Evolutionary conservation across 2,329 filamentous ascomycete species (phyloP), one percentile per base, ranked within the genome.

Genomic region (Blastomyces percursus): DNA sequence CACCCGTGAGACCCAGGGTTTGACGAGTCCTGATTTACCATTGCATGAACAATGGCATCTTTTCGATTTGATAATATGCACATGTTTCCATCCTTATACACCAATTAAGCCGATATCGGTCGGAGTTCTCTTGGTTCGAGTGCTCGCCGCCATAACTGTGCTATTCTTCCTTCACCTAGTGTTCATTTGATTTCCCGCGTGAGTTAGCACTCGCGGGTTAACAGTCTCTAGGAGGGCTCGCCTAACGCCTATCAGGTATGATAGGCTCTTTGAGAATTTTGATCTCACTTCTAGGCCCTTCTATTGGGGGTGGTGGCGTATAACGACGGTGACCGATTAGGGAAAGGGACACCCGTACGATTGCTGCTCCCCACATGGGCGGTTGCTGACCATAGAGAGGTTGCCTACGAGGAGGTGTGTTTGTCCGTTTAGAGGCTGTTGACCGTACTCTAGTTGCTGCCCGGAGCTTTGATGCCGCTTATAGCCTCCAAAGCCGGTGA

Each of bases 191-290:
- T 63, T 77, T 19, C 30, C 61, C 61, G 12, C 61, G 78, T 63
- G 83, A 80, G 66, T 72, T 86, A 82, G 30, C 21, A 72, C 70
- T 64, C 82, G 76, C 30, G 85, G 81, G 67, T 4, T n/a, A 79
- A 78, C 50, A 72, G 72, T 27, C 81, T 78, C 79, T 78, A 81
- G 64, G 80, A 77, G 1, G 75, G 76, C 63, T 76, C 75, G 24
- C 79, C 79, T 14, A 77, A 80, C 27, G 77, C 74, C 66, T 79
- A 76, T 67, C 81, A 77, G 62, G 79, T 70, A 64, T 77, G 80
- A 71, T 77, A 81, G 69, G 74, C 76, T 50, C 77, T 74, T 66
- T 80, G 77, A 64, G 72, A 75, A 66, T 72, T 74, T 57, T 74
- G 75, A 62, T 81, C 79, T 69, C 73, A 80, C 67, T 80, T 79